Conservation (phyloP, 768 basidiomycete species). For the Lactarius hengduanensis region DNA sequence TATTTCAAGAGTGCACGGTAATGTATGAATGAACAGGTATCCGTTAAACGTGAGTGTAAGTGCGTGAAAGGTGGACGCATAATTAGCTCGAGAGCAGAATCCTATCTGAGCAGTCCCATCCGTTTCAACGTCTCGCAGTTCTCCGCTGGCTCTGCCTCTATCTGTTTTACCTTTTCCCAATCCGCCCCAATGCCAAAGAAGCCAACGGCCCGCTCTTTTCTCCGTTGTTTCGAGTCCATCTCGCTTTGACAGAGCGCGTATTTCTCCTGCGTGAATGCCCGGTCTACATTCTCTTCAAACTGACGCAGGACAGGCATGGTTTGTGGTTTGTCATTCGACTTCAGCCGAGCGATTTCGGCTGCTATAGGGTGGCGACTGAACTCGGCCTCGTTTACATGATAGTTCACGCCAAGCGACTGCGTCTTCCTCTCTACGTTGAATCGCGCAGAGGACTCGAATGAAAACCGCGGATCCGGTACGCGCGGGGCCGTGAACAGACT, state of each 20-base stretch:
- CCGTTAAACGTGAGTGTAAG: slow-evolving; percentile 1
- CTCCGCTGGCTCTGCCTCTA: slow-evolving; percentile 66
- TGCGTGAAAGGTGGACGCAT: slow-evolving; percentile 12
- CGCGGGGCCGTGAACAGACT: slow-evolving; percentile 64
- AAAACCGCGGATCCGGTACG: slow-evolving; percentile 76
- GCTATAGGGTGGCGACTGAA: slow-evolving; percentile 80
- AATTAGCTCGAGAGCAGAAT: neutral
- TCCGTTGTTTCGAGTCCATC: slow-evolving; percentile 62
- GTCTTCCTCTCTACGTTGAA: slow-evolving; percentile 76
- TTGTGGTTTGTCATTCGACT: slow-evolving; percentile 30
- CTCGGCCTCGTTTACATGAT: slow-evolving; percentile 80
- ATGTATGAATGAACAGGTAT: slow-evolving; percentile 20
- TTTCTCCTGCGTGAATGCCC: slow-evolving; percentile 66
- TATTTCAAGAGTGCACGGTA: neutral
- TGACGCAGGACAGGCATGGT: slow-evolving; percentile 41
- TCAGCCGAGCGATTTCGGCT: slow-evolving; percentile 55
- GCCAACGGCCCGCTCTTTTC: slow-evolving; percentile 75
- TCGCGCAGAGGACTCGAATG: slow-evolving; percentile 59
- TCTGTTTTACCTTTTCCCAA: slow-evolving; percentile 80
- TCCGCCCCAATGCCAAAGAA: slow-evolving; percentile 91
- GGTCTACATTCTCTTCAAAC: slow-evolving; percentile 81
- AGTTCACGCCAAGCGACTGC: slow-evolving; percentile 63
- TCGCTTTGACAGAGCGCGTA: slow-evolving; percentile 71
- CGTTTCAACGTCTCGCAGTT: slow-evolving; percentile 76
- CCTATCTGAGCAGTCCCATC: slow-evolving; percentile 52